These are phyloP conservation scores for Fraxinus paxiana DNA, from an alignment of 305 asterid species.

Conservation along the genomic window DNA sequence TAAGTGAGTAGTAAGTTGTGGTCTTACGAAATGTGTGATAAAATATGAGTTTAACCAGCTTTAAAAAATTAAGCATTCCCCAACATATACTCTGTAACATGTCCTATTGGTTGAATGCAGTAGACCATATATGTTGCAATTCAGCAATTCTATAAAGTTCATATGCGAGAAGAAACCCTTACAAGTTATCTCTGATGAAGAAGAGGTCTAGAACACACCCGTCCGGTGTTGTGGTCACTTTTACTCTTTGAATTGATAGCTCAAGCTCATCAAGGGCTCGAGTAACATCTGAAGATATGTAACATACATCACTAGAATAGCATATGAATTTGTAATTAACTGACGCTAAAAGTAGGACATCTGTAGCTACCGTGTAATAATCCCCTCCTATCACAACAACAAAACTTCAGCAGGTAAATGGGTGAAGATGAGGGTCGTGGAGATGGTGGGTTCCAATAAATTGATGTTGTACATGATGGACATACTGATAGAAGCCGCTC, in stretches of 20 bases:
- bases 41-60: background rate
- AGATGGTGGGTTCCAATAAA: conserved; percentile 44
- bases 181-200: conserved; percentile 56
- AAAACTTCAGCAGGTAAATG: conserved; percentile 57
- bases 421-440: conserved; percentile 37
- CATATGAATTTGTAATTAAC: background rate
- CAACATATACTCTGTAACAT: background rate
- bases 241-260: conserved; percentile 65
- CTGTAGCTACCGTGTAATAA: conserved; percentile 59
- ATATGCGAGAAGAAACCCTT: conserved; percentile 26
- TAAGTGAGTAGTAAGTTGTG: background rate
- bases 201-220: conserved; percentile 64
- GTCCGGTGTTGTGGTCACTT: conserved; percentile 80
- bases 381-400: conserved; percentile 59
- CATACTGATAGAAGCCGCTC: conserved; percentile 63
- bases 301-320: conserved; percentile 12
- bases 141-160: conserved; percentile 6
- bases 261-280: conserved; percentile 67
- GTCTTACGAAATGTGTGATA: background rate
- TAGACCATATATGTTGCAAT: conserved; percentile 10
- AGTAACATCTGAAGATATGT: conserved; percentile 56
- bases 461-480: conserved; percentile 49
- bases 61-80: background rate
- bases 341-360: background rate
- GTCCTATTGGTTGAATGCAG: background rate